phyloP scores from a whole-genome alignment of 805 yeast species.

The Metschnikowia gelsemii region DNA sequence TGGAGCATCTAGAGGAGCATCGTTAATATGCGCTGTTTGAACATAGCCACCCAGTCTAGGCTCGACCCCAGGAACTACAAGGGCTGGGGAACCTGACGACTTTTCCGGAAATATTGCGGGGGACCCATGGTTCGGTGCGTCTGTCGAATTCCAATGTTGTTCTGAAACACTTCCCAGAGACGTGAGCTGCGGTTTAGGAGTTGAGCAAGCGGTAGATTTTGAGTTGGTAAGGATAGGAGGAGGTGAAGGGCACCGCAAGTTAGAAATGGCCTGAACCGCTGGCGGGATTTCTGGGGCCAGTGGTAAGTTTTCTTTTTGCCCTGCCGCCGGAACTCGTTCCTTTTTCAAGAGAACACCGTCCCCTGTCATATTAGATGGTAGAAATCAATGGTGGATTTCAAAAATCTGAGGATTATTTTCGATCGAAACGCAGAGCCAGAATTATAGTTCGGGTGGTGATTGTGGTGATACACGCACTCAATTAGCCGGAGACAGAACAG shows the following conservation, averaged over 20 bases:
- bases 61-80: constrained; percentile 6
- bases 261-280: constrained; percentile 56
- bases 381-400: background rate
- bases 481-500: constrained; percentile 1
- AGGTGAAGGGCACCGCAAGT: constrained; percentile 67
- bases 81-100: constrained; percentile 4
- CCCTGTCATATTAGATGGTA: constrained; percentile 9
- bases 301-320: constrained; percentile 1
- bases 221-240: constrained; percentile 55
- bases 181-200: constrained; percentile 5
- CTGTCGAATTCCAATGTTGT: background rate
- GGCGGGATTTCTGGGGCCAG: constrained; percentile 37
- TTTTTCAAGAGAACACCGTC: constrained; percentile 6
- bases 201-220: constrained; percentile 5
- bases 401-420: background rate
- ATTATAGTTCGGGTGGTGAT: background rate
- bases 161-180: constrained; percentile 3
- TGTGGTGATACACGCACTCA: constrained; percentile 7
- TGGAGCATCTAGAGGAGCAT: constrained; percentile 6
- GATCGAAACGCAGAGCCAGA: constrained; percentile 1
- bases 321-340: constrained; percentile 6
- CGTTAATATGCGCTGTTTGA: constrained; percentile 8
- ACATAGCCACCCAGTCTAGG: constrained; percentile 1
- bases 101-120: constrained; percentile 6
- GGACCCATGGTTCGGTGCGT: background rate